phyloP scores from a whole-genome alignment of 352 stramenopile species.

The Pythium chondricola region DNA sequence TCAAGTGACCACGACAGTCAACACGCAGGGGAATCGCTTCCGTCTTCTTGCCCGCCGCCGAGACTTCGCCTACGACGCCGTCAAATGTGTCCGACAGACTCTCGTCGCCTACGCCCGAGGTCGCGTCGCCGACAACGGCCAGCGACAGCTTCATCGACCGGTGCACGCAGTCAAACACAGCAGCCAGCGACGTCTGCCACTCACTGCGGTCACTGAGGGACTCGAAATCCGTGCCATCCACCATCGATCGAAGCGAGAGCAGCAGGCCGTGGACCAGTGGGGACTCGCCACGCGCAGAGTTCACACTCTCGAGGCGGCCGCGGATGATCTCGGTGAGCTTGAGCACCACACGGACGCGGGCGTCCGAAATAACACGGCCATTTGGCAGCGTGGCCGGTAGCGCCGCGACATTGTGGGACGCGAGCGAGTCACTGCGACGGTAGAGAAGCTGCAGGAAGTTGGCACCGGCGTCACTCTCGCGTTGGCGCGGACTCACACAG shows the following conservation, averaged over 20 bases:
- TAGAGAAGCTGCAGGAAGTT: constrained; percentile 82
- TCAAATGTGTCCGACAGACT: constrained; percentile 56
- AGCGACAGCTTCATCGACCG: constrained; percentile 59
- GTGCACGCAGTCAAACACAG: constrained; percentile 50
- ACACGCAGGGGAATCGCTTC: constrained; percentile 53
- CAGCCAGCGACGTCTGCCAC: constrained; percentile 39
- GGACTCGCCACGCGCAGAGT: constrained; percentile 38
- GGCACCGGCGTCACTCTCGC: constrained; percentile 81
- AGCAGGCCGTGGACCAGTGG: constrained; percentile 73
- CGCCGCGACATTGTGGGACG: constrained; percentile 24
- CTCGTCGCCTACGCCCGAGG: constrained; percentile 54
- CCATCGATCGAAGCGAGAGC: constrained; percentile 66
- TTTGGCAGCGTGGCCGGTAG: not conserved
- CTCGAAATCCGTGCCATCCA: constrained; percentile 54
- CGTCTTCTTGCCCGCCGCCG: constrained; percentile 38
- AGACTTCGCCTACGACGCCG: constrained; percentile 63
- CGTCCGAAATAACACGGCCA: not conserved
- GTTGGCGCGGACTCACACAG: constrained; percentile 64
- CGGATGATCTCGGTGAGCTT: constrained; percentile 50
- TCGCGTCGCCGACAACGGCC: constrained; percentile 69
- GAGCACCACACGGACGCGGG: constrained; percentile 45
- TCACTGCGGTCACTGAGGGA: constrained; percentile 20
- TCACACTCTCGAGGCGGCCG: constrained; percentile 27
- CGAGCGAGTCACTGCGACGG: constrained; percentile 45
- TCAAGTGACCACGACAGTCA: constrained; percentile 75